phyloP scores from a whole-genome alignment of 495 filamentous ascomycete genomes.

The Cercophora scortea region DNA sequence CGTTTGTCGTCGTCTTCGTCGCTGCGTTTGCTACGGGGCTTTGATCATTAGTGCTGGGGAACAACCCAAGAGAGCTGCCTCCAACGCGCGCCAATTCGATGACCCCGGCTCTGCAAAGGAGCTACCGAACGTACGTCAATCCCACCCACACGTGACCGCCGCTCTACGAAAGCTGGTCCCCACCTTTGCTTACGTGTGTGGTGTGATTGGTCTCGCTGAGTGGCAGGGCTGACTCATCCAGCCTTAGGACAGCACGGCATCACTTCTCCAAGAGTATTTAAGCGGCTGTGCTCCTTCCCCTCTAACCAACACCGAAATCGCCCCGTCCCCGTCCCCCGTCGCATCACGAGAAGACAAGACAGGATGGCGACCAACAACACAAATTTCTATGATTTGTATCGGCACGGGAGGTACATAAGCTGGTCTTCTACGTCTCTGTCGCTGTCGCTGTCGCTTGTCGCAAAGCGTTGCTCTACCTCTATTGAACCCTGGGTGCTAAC shows the following conservation, averaged over 20 bases:
- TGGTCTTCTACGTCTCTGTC: neutral
- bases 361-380: constrained; percentile 26
- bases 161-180: too few species aligned
- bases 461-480: neutral
- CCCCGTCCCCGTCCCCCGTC: constrained; percentile 5
- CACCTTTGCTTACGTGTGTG: too few species aligned
- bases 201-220: too few species aligned
- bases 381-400: constrained; percentile 92
- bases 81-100: constrained; percentile 3
- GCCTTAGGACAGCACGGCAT: neutral
- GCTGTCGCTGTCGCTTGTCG: neutral
- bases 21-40: too few species aligned
- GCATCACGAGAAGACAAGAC: neutral
- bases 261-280: constrained; percentile 17
- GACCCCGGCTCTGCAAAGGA: neutral
- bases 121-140: neutral
- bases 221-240: too few species aligned
- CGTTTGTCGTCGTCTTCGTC: neutral
- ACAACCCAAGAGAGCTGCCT: neutral
- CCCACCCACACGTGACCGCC: neutral
- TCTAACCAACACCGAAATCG: constrained; percentile 4
- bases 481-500: neutral
- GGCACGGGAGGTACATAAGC: constrained; percentile 77
- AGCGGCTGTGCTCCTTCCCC: constrained; percentile 3
- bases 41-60: too few species aligned